Conservation (phyloP, 1,139 yeast genomes). For the Hansenula anomala region DNA sequence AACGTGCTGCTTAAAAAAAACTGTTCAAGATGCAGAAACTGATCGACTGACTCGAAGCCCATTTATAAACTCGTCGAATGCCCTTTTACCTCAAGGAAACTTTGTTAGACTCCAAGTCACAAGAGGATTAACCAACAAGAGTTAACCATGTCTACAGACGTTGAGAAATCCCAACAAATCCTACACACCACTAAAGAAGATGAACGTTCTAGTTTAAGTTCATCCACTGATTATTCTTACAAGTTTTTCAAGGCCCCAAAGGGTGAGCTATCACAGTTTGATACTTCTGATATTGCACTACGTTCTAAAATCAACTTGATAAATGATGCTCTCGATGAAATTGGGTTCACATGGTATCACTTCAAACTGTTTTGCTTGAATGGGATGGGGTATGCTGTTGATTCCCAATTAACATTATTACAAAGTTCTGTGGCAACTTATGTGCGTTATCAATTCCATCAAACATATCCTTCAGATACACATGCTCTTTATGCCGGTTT, state of each 20-base stretch:
- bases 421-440: constrained; percentile 40
- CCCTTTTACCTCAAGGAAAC: too few species aligned
- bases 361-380: constrained; percentile 40
- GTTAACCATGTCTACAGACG: too few species aligned
- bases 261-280: constrained; percentile 7
- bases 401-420: constrained; percentile 48
- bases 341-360: constrained; percentile 48
- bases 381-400: constrained; percentile 64
- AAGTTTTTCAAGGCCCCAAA: background rate
- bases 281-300: constrained; percentile 7
- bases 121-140: too few species aligned
- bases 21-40: too few species aligned
- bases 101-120: too few species aligned
- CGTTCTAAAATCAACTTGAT: constrained; percentile 29
- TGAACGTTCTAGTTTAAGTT: too few species aligned
- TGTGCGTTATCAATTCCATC: constrained; percentile 37
- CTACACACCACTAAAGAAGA: too few species aligned
- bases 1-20: too few species aligned
- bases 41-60: too few species aligned
- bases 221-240: too few species aligned
- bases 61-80: too few species aligned
- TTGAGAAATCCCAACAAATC: too few species aligned
- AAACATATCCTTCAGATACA: constrained; percentile 28
- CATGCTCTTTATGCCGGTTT: constrained; percentile 36
- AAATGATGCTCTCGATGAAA: constrained; percentile 44